Evolutionary conservation across 768 basidiomycete genomes (phyloP).

Genomic region (Amanita phalloides): DNA sequence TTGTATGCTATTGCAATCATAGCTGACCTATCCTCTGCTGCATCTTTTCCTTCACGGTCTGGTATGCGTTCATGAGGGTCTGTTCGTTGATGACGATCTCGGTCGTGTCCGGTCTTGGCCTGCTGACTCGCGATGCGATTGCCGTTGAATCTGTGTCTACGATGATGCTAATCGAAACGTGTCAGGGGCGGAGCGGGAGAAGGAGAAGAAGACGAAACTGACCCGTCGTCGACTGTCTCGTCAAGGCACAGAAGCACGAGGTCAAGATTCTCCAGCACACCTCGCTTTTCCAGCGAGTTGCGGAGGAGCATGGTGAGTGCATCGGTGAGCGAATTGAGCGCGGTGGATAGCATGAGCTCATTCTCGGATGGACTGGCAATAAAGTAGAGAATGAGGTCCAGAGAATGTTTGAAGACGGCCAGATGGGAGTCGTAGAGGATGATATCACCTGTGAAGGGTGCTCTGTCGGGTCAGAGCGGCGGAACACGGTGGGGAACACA

Average conservation of each 20-base stretch:
- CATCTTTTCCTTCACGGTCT: constrained; percentile 79
- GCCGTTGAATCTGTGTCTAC: constrained; percentile 93
- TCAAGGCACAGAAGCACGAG: constrained; percentile 86
- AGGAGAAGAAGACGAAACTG: constrained; percentile 17
- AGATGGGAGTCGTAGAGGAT: constrained; percentile 85
- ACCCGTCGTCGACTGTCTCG: constrained; percentile 99
- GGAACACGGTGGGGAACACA: constrained; percentile 23
- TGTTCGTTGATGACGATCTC: constrained; percentile 99
- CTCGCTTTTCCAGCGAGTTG: constrained; percentile 91
- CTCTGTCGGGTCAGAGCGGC: not conserved
- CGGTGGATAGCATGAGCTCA: constrained; percentile 90
- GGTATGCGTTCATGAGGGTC: constrained; percentile 87
- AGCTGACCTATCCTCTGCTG: constrained; percentile 75
- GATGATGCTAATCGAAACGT: constrained; percentile 55
- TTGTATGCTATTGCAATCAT: constrained; percentile 20
- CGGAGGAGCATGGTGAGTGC: constrained; percentile 78
- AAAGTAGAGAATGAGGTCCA: constrained; percentile 93
- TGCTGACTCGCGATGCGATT: constrained; percentile 90
- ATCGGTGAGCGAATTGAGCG: constrained; percentile 77
- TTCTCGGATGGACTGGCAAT: constrained; percentile 83
- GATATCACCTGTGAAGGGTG: constrained; percentile 62
- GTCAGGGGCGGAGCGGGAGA: not conserved
- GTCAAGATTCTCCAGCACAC: constrained; percentile 90
- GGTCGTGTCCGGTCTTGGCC: constrained; percentile 86
- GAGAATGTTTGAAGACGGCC: constrained; percentile 89